Conservation (phyloP, 164 flowering plant species). For the Tetrastigma voinierianum region DNA sequence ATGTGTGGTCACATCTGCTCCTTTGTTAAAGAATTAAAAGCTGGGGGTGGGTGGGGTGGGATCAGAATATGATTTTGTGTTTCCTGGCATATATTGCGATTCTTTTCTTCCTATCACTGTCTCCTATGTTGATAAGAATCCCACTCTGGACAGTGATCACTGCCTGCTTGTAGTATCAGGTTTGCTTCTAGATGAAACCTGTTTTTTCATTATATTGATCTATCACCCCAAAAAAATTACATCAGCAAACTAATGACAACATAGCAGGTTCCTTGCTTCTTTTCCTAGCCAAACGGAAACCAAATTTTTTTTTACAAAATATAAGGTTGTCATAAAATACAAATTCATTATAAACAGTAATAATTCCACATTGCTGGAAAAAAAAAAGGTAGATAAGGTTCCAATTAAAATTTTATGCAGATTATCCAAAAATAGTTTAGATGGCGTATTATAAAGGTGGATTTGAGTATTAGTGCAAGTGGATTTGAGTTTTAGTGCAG, state of each 20-base stretch:
- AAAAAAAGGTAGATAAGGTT: no score
- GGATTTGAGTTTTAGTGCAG: no score
- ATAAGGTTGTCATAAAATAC: no score
- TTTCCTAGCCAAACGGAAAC: neutral
- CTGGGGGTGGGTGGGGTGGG: slow-evolving; percentile 31
- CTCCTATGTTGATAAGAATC: slow-evolving; percentile 51
- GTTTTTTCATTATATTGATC: no score
- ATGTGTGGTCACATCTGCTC: slow-evolving; percentile 38
- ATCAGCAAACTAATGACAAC: neutral
- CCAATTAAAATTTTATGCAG: no score
- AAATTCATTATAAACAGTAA: no score
- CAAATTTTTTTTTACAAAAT: no score
- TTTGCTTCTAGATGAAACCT: neutral
- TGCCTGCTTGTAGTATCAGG: neutral
- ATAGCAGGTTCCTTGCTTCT: neutral
- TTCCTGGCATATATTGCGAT: slow-evolving; percentile 26
- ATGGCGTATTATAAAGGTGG: no score
- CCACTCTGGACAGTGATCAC: slow-evolving; percentile 27
- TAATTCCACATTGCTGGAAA: no score
- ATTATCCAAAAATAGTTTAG: no score
- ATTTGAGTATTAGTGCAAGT: no score
- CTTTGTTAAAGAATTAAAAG: slow-evolving; percentile 34
- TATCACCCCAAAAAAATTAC: neutral
- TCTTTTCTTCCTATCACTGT: slow-evolving; percentile 37
- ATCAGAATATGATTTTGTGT: slow-evolving; percentile 42